A percentile compares a stretch with the other conserved stretches of the same genome.
phyloP scores from a whole-genome alignment of 495 filamentous ascomycete species.

The Bacidia rubella region DNA sequence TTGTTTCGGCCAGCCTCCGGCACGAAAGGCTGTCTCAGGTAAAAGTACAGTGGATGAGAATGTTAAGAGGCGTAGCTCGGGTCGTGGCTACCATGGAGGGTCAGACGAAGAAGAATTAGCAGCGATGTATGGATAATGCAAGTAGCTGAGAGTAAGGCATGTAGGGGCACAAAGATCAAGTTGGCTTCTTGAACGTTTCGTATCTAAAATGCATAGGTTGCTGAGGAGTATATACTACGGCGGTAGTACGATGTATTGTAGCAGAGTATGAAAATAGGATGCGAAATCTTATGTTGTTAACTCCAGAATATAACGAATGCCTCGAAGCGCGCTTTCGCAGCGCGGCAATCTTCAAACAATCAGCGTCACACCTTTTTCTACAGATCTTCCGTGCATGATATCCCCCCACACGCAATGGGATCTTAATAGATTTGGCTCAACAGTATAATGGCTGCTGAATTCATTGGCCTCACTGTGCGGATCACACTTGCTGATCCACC shows the following conservation, averaged over 20 bases:
- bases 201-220: not conserved
- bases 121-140: not conserved
- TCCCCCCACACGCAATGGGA: not conserved
- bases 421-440: no score
- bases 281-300: no score
- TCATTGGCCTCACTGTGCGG: constrained; percentile 67
- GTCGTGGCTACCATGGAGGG: not conserved
- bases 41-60: not conserved
- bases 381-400: not conserved
- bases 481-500: constrained; percentile 59
- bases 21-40: not conserved
- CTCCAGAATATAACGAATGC: not conserved
- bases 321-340: not conserved
- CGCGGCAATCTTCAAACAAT: not conserved
- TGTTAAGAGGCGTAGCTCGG: not conserved
- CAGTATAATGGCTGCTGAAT: constrained; percentile 54
- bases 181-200: not conserved
- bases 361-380: not conserved
- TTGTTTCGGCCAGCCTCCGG: constrained; percentile 25
- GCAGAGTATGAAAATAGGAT: no score
- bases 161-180: not conserved
- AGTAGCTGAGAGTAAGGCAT: not conserved
- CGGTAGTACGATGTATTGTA: no score
- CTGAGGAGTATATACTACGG: no score
- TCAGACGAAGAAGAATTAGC: not conserved